Base-by-base conservation (phyloP, 2,329 filamentous ascomycete genomes). In the Alternaria gansuensis region DNA sequence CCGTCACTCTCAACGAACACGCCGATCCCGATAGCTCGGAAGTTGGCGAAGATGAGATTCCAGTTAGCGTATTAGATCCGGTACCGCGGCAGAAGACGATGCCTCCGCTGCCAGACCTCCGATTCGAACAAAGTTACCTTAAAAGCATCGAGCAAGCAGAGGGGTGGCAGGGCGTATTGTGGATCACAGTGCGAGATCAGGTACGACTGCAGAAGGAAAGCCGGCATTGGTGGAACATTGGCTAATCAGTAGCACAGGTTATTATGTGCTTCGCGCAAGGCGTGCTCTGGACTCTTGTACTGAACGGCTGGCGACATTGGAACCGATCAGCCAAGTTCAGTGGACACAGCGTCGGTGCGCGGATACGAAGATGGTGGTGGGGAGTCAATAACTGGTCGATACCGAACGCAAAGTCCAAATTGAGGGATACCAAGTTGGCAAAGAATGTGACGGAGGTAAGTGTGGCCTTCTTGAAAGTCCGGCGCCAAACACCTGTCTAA, bases 71-170 rank as follows among this genome's bases (percentile, higher is more conserved):
- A 5, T 78, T 93, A 51, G 82, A 82, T 41, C 84, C 82, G 3
- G 67, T 80, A 7, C 81, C 81, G n/a, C 82, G 87, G 45, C 77
- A 82, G 54, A 80, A 80, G 51, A 82, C 81, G 31, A 85, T 97
- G 73, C 93, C 93, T 45, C 87, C 87, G 3, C 76, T 90, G 45
- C 88, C 88, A 4, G 95, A 99, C 80, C 82, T 99, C 66, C 87
- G 95, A 41, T 98, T 98, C 80, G 95, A 99, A 81, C 95, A 99
- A 84, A 97, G 93, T 83, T 99, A 99, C 78, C 85, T 99, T 54
- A 90, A 91, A 70, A 96, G 93, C 80, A 90, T 99, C 68, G 86
- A 89, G 65, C 84, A 87, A 55, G 92, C 93, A 34, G 87, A 95
- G 66, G 88, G 87, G 24, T 93, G 89, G 88, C 89, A 90, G 81